Percentiles rank a stretch among this genome's conserved stretches.
phyloP scores from a whole-genome alignment of 2,329 filamentous ascomycete genomes.

The Dothideomycetes sp. region DNA sequence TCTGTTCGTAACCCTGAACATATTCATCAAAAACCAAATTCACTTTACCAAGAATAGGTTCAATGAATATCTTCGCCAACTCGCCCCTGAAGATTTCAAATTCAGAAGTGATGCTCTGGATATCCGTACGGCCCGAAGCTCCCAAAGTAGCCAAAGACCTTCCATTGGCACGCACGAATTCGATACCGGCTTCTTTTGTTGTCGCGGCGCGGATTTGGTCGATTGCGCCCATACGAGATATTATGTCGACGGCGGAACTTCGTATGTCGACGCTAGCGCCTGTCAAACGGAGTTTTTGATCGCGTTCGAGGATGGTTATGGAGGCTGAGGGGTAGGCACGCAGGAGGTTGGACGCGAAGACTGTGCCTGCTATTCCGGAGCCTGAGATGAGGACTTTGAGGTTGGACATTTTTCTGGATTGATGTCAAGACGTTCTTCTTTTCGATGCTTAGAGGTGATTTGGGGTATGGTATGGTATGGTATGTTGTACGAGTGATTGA shows the following conservation, averaged over 20 bases:
- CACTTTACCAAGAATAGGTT: constrained; percentile 32
- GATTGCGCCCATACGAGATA: constrained; percentile 29
- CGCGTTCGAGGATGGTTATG: constrained; percentile 30
- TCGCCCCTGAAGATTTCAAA: constrained; percentile 32
- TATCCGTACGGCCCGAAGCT: constrained; percentile 25
- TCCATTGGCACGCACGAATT: constrained; percentile 22
- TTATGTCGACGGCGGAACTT: constrained; percentile 26
- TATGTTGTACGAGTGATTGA: no score
- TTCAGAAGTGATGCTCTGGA: constrained; percentile 29
- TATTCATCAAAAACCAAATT: constrained; percentile 34
- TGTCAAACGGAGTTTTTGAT: constrained; percentile 23
- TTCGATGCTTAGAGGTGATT: no score
- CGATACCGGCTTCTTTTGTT: constrained; percentile 23
- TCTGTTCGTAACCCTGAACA: constrained; percentile 22
- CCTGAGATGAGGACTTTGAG: constrained; percentile 28
- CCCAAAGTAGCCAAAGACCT: constrained; percentile 24
- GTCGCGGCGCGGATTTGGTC: constrained; percentile 22
- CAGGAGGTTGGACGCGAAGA: constrained; percentile 29
- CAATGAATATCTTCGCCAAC: constrained; percentile 24
- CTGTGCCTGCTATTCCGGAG: constrained; percentile 29
- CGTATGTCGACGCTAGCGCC: constrained; percentile 31
- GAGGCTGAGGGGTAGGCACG: constrained; percentile 23
- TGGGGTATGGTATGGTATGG: no score
- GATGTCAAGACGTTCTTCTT: no score
- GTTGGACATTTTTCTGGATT: no score